Evolutionary conservation across 768 basidiomycete species (phyloP), one percentile per base, ranked within the genome.

Genomic region (Podaxis rugospora): DNA sequence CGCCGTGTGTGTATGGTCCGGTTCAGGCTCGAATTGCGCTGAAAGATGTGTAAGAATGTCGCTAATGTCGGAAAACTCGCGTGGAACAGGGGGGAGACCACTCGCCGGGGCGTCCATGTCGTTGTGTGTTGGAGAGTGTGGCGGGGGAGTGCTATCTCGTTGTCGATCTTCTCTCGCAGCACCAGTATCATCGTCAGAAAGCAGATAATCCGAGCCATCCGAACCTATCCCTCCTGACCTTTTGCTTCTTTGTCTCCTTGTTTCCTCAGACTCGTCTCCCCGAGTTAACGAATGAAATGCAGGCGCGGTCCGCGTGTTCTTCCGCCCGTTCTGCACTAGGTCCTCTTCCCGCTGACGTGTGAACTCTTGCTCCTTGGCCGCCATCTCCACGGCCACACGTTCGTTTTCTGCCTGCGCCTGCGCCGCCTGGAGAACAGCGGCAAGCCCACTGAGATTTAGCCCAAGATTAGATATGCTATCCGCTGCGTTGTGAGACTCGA

Each of bases 381-480:
- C 72, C 52, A 81, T 71, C 50, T 76, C 76, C 61, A 61, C 59
- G 28, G 51, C 59, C 10, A 60, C 59, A 32, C 78, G 80, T 57
- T 79, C 80, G 46, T 76, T 76, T 63, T 81, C 80, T 32, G 78
- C 80, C 42, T 83, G 85, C 3, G 84, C 84, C 53, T 90, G 87
- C 7, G 87, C 91, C 56, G 89, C 90, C 64, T 92, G 89, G 32
- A 92, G 75, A 65, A 91, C 87, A 51, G 89, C 90, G n/a, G 87
- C 89, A 51, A 93, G 81, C 3, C 85, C 82, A 64, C 78, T 83
- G 44, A 90, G 70, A 66, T 81, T 83, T 47, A 88, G 74, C 37
- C 80, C 79, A n/a, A 87, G 72, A 51, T 79, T 77, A 9, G 75
- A 65, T 44, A 78, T 73, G 56, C 64, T 66, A 35, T 75, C 78